Evolutionary conservation across 2,329 filamentous ascomycete species (phyloP).

Genomic region (Pleoardoris graminearum): DNA sequence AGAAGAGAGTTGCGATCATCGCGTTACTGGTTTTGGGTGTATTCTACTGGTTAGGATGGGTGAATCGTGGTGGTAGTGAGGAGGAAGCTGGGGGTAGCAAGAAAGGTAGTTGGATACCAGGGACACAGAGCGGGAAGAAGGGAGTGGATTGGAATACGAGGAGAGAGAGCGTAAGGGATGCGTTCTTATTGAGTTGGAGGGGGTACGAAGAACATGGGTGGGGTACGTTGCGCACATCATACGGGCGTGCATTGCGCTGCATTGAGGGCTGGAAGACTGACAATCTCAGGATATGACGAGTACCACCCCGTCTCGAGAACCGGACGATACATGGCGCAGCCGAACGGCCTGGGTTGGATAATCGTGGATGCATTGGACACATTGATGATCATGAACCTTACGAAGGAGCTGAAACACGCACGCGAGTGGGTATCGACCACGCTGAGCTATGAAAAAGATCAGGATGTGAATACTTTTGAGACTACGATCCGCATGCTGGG

Average conservation of each 20-base stretch:
- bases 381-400: constrained; percentile 97
- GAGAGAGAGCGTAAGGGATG: constrained; percentile 81
- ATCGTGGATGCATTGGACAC: constrained; percentile 96
- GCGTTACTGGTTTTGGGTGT: constrained; percentile 59
- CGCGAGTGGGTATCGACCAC: constrained; percentile 84
- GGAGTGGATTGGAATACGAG: constrained; percentile 74
- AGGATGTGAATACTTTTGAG: constrained; percentile 97
- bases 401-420: constrained; percentile 78
- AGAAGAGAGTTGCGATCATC: constrained; percentile 60
- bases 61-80: constrained; percentile 37
- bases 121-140: constrained; percentile 34
- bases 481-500: constrained; percentile 98
- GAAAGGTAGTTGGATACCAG: constrained; percentile 36
- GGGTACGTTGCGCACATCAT: constrained; percentile 64
- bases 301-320: constrained; percentile 81
- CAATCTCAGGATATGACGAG: constrained; percentile 67
- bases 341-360: constrained; percentile 93
- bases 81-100: constrained; percentile 35
- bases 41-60: constrained; percentile 70
- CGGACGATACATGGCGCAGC: constrained; percentile 77
- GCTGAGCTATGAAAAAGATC: constrained; percentile 84
- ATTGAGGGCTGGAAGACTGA: constrained; percentile 10
- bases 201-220: constrained; percentile 91
- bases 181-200: constrained; percentile 89
- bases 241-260: constrained; percentile 19